phyloP scores from a whole-genome alignment of 306 rosid species.

The Medicago ruthenica region DNA sequence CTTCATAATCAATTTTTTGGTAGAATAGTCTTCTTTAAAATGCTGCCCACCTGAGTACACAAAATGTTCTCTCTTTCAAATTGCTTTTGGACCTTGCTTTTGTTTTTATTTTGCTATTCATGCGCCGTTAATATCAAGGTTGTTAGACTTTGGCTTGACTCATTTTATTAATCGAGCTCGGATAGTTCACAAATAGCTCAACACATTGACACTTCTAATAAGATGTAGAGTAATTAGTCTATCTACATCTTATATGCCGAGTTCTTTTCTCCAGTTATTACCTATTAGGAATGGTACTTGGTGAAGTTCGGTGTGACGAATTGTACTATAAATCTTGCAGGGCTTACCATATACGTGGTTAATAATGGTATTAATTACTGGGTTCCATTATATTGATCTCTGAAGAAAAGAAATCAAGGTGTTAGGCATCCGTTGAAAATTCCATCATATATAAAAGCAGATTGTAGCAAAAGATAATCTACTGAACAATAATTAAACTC shows the following conservation, averaged over 20 bases:
- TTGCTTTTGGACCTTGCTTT: neutral
- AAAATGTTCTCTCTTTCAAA: neutral
- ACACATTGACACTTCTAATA: neutral
- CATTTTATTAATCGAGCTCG: neutral
- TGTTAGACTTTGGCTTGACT: neutral
- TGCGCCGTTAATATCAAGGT: no score
- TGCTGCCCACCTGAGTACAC: neutral
- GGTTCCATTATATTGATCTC: conserved; percentile 12
- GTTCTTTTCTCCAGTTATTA: neutral
- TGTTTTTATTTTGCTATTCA: neutral
- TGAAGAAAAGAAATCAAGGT: neutral
- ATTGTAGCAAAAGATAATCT: neutral
- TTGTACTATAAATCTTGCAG: conserved; percentile 2
- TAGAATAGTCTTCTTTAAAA: neutral
- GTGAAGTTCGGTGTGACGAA: conserved; percentile 7
- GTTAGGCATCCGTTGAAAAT: neutral
- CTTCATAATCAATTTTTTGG: neutral
- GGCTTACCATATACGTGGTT: conserved; percentile 7
- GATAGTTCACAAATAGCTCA: neutral
- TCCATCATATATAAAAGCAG: neutral
- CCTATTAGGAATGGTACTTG: conserved; percentile 2
- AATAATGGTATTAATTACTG: conserved; percentile 7
- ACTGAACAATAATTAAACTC: neutral
- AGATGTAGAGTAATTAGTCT: neutral
- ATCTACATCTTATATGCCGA: neutral